These are phyloP conservation scores for Paxillus ammoniavirescens DNA, from an alignment of 768 basidiomycete genomes.

Conservation along the genomic window DNA sequence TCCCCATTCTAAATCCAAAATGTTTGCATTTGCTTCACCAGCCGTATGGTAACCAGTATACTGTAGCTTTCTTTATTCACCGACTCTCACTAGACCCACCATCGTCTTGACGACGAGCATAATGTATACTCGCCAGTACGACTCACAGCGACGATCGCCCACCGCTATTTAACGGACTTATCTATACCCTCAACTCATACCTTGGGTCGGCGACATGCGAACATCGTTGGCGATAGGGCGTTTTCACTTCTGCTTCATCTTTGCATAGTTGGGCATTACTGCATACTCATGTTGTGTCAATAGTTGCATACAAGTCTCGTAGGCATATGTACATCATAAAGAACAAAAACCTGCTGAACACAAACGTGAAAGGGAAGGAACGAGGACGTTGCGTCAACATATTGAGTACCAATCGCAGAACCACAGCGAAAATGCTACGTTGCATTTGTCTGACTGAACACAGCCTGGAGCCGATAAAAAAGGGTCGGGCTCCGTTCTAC, in stretches of 20 bases:
- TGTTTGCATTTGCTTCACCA: slow-evolving; percentile 64
- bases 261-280: slow-evolving; percentile 22
- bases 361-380: slow-evolving; percentile 4
- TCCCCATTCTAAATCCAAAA: slow-evolving; percentile 49
- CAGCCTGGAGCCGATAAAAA: slow-evolving; percentile 16
- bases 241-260: slow-evolving; percentile 25
- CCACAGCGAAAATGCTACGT: background rate
- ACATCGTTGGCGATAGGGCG: slow-evolving; percentile 16
- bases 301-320: slow-evolving; percentile 33
- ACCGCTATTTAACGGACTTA: slow-evolving; percentile 31
- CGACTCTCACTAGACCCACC: slow-evolving; percentile 18
- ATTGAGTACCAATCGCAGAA: background rate
- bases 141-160: slow-evolving; percentile 7
- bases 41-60: slow-evolving; percentile 52
- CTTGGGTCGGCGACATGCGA: slow-evolving; percentile 27
- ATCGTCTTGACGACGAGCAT: slow-evolving; percentile 30
- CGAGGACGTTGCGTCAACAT: background rate
- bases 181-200: slow-evolving; percentile 29
- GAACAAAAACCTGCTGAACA: slow-evolving; percentile 30
- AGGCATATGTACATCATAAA: slow-evolving; percentile 36
- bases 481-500: slow-evolving; percentile 1
- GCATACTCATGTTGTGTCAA: slow-evolving; percentile 38
- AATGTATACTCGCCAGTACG: slow-evolving; percentile 23
- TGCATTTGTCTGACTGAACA: slow-evolving; percentile 11
- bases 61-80: slow-evolving; percentile 23